Evolutionary conservation across 257 asterid genomes (phyloP).

Genomic region (Verbena officinalis): DNA sequence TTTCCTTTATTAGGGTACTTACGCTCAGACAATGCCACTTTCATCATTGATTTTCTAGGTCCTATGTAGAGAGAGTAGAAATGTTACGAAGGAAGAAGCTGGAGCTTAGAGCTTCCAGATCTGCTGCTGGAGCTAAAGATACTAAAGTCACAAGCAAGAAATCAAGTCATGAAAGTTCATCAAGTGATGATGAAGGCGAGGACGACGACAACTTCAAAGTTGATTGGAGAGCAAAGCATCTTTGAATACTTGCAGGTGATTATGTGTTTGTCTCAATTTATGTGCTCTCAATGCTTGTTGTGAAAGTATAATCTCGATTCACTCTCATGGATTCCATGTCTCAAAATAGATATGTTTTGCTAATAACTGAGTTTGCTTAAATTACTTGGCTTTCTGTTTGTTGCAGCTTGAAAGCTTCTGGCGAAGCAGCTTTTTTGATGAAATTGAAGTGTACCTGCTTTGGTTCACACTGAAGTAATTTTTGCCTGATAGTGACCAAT

Average conservation of each 20-base stretch:
- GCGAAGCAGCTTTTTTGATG: no score
- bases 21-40: constrained; percentile 6
- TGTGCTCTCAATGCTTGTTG: no score
- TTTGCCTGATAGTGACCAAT: no score
- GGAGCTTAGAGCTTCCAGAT: constrained; percentile 69
- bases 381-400: no score
- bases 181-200: constrained; percentile 76
- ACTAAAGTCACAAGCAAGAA: constrained; percentile 36
- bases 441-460: no score
- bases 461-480: no score
- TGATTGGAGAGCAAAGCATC: constrained; percentile 96
- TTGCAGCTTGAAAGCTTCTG: no score
- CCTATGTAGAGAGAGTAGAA: constrained; percentile 73
- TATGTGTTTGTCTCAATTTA: no score
- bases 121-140: constrained; percentile 44
- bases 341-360: neutral
- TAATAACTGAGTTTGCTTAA: no score
- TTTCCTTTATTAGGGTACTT: constrained; percentile 23
- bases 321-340: neutral
- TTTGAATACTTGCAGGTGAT: no score
- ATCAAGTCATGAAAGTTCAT: constrained; percentile 45
- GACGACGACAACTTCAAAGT: constrained; percentile 54
- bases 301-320: neutral
- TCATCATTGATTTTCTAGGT: no score
- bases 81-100: constrained; percentile 64